Conservation (phyloP, 805 yeast genomes). For the Saturnispora hagleri region DNA sequence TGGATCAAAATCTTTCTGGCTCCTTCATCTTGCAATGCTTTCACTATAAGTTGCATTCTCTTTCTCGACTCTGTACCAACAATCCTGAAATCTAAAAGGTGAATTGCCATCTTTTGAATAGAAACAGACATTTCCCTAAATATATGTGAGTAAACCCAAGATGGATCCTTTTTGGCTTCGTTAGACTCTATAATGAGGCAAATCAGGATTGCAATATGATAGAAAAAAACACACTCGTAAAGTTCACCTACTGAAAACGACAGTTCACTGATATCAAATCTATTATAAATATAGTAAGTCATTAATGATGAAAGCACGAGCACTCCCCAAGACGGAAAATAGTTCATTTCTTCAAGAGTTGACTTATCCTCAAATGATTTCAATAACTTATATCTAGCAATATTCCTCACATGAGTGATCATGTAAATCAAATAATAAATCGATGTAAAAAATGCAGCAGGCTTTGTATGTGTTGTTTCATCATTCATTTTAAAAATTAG, state of each 20-base stretch:
- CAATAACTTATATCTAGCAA: conserved; percentile 27
- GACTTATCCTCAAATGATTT: not conserved
- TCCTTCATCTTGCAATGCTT: not conserved
- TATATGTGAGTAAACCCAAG: conserved; percentile 1
- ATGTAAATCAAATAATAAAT: conserved; percentile 63
- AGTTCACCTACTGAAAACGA: not conserved
- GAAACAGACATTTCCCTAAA: conserved; percentile 1
- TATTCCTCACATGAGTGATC: conserved; percentile 56
- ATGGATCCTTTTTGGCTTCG: not conserved
- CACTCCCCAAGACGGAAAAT: conserved; percentile 23
- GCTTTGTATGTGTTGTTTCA: conserved; percentile 30
- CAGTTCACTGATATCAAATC: not conserved
- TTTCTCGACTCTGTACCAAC: not conserved
- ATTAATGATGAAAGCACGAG: conserved; percentile 12
- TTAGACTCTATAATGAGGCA: not conserved
- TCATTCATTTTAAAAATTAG: conserved; percentile 51
- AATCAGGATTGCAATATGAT: not conserved
- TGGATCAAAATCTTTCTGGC: not conserved
- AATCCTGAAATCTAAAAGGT: not conserved
- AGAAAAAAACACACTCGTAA: not conserved
- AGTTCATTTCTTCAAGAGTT: not conserved
- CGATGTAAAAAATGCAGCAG: conserved; percentile 50
- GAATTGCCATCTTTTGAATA: conserved; percentile 4
- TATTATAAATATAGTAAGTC: conserved; percentile 7
- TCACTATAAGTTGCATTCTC: not conserved